Base-by-base conservation (phyloP, 129 eudicot species). In the Artemisia annua region DNA sequence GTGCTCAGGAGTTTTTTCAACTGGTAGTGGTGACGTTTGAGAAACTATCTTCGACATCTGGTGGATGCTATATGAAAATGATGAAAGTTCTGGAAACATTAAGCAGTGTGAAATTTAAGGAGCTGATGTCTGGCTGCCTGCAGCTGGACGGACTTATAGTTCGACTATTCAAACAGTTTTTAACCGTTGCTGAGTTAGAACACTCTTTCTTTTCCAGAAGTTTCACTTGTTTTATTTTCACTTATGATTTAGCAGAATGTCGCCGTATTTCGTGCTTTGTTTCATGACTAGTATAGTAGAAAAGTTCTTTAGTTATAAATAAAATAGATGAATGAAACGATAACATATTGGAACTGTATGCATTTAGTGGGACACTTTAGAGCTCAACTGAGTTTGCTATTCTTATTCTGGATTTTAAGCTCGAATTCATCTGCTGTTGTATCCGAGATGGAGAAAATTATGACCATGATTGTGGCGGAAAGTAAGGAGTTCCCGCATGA, bases 121-220 rank as follows among this genome's bases (percentile, higher is more conserved):
- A 76, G 19, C 52, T 82, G 78, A 79, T 85, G 78, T 32, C 55
- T 79, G 86, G 81, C 82, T 32, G 43, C 87, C 73, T 82, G 28
- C 76, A 59, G 15, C 16, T 59, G 64, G 64, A 82, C 39, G 48
- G n/a, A 14, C 72, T 85, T 55, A 54, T 85, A 7, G 72, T 78
- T 70, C 39, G 68, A 61, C 66, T 85, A 79, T 85, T 85, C 49
- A 69, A 73, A 65, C 80, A 70, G 54, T 82, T 85, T 46, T 17
- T 79, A 49, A 77, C 75, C 7, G 46, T 53, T 50, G 74, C 75
- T 32, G 78, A 81, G 90, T 85, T 77, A 80, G 80, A 49, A 14
- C 11, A 22, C 19, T 48, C 17, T 7, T 30, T 48, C 39, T 39
- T 75, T 68, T n/a, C 11, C 44, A 61, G 22, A 6, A 51, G 57